Percentiles rank a stretch among this genome's conserved stretches.
Evolutionary conservation across 805 yeast species (phyloP).

Genomic region (Nakazawaea peltata): DNA sequence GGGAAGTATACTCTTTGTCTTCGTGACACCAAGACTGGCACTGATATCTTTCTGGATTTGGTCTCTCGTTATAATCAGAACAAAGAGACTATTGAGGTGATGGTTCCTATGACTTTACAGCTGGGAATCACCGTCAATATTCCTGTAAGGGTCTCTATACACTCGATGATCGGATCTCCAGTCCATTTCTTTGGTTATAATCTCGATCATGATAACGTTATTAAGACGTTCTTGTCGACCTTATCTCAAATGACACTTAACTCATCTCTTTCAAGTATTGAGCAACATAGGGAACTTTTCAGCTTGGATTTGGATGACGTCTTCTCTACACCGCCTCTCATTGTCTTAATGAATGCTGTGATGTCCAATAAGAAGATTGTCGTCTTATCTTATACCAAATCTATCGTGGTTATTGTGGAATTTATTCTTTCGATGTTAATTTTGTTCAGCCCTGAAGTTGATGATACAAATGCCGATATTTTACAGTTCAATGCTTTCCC

Average conservation of each 20-base stretch:
- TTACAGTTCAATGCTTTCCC: slow-evolving; percentile 33
- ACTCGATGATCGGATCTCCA: slow-evolving; percentile 18
- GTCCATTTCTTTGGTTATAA: slow-evolving; percentile 22
- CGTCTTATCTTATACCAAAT: slow-evolving; percentile 29
- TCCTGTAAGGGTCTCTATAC: slow-evolving; percentile 18
- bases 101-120: slow-evolving; percentile 1
- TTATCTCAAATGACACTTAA: slow-evolving; percentile 3
- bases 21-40: too few species aligned
- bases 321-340: slow-evolving; percentile 40
- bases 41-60: background rate
- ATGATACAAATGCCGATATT: background rate
- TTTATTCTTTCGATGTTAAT: slow-evolving; percentile 32
- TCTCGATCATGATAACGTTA: slow-evolving; percentile 18
- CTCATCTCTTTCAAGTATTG: slow-evolving; percentile 14
- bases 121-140: slow-evolving; percentile 12
- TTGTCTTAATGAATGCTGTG: slow-evolving; percentile 38
- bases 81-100: slow-evolving; percentile 11
- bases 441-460: slow-evolving; percentile 17
- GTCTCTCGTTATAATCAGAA: slow-evolving; percentile 13
- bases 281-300: background rate
- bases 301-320: background rate
- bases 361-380: slow-evolving; percentile 38
- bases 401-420: slow-evolving; percentile 40
- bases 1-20: too few species aligned
- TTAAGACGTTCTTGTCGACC: slow-evolving; percentile 15